Base-by-base conservation (phyloP, 371 early-diverging fungal species). In the Blastocladiella emersonii region DNA sequence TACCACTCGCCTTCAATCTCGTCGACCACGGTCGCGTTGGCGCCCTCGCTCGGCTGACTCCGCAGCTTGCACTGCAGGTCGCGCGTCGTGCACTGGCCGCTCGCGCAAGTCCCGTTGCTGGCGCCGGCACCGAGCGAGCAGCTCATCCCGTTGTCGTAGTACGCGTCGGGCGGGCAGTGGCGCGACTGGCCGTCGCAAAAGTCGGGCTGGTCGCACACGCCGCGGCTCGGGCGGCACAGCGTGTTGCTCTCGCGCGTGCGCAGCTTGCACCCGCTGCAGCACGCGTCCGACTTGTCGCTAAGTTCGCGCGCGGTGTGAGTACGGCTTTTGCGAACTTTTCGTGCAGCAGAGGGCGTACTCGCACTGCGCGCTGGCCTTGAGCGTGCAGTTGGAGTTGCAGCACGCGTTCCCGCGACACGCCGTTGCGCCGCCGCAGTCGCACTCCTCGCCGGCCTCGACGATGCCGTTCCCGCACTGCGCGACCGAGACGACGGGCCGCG, bases 391-490 rank as follows among this genome's bases (percentile, higher is more conserved):
- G 2, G 65, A 1, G 10, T n/a, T 43, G 51, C 65, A 65, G 64
- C 65, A 65, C 37, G 63, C 34, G 34, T 63, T 37, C n/a, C 21
- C 17, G 17, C 61, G 61, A 17, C 62, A 62, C 39, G 37, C 34
- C 6, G 5, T 15, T 10, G 4, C 34, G 48, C 48, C 61, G n/a
- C 65, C 65, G n/a, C 63, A 41, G 41, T 65, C 65, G 34, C 65
- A 65, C 45, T 65, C 10, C 55, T 65, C 65, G 41, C 53, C 64
- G 27, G 27, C 64, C 32, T 65, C 65, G 1, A 65, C 34, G 5
- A 65, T 45, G 1, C 65, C 65, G 30, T 65, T 65, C 25, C 65
- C 65, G 19, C 65, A 65, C 13, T 36, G 21, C 7, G 34, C 19
- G 12, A 10, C 15, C 21, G 34, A 36, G 34, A 65, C 2, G 21